Percentiles rank a stretch among this genome's conserved stretches.
Evolutionary conservation across 2,329 filamentous ascomycete species (phyloP).

Genomic region (Aspergillus arachidicola): DNA sequence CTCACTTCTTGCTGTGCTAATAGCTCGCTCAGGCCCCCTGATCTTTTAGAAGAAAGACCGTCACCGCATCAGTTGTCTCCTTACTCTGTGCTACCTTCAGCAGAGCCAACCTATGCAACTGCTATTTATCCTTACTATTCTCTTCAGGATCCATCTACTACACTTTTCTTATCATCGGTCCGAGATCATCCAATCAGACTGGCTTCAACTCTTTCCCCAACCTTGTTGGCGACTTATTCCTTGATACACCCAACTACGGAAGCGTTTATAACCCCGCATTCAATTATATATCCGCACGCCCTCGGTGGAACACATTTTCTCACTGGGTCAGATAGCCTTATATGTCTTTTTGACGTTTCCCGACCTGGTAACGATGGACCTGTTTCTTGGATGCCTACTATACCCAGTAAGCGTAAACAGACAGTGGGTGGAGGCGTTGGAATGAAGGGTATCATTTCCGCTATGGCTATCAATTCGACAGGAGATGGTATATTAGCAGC

Average conservation of each 20-base stretch:
- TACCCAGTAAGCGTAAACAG: constrained; percentile 52
- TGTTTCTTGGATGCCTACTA: constrained; percentile 47
- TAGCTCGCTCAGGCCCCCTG: constrained; percentile 42
- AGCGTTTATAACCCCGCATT: constrained; percentile 57
- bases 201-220: constrained; percentile 55
- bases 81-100: constrained; percentile 50
- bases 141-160: constrained; percentile 52
- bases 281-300: constrained; percentile 54
- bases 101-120: constrained; percentile 57
- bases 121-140: constrained; percentile 59
- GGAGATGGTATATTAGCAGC: constrained; percentile 56
- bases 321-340: constrained; percentile 56
- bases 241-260: constrained; percentile 59
- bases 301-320: constrained; percentile 56
- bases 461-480: constrained; percentile 49
- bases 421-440: constrained; percentile 50
- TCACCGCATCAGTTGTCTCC: constrained; percentile 44
- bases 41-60: constrained; percentile 47
- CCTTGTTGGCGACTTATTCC: constrained; percentile 55
- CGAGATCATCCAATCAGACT: constrained; percentile 60
- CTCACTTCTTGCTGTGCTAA: constrained; percentile 11
- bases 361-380: constrained; percentile 51
- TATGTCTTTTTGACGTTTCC: constrained; percentile 60
- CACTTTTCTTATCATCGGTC: constrained; percentile 55
- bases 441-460: constrained; percentile 60